phyloP scores from a whole-genome alignment of 768 basidiomycete species.

The Mycena rebaudengoi region DNA sequence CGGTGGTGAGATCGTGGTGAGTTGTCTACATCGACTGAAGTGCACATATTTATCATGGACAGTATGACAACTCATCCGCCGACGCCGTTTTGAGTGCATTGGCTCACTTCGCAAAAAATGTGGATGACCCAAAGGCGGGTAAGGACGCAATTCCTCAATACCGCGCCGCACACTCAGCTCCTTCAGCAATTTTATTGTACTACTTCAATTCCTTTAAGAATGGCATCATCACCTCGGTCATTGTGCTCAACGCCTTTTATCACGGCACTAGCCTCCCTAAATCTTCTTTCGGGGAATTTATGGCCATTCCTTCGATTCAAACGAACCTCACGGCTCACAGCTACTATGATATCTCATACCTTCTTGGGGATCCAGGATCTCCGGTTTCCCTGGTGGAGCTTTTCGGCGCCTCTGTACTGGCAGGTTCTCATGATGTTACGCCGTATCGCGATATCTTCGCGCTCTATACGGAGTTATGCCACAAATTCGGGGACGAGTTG shows the following conservation, averaged over 20 bases:
- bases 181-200: slow-evolving; percentile 23
- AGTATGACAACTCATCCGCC: slow-evolving; percentile 36
- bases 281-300: slow-evolving; percentile 46
- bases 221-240: slow-evolving; percentile 27
- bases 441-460: no score
- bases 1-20: slow-evolving; percentile 48
- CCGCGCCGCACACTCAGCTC: slow-evolving; percentile 23
- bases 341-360: slow-evolving; percentile 43
- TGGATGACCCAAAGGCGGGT: slow-evolving; percentile 49
- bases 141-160: slow-evolving; percentile 9
- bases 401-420: no score
- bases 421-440: no score
- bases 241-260: slow-evolving; percentile 45
- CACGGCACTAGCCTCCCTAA: slow-evolving; percentile 41
- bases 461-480: no score
- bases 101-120: slow-evolving; percentile 43
- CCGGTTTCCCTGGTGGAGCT: no score
- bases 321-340: slow-evolving; percentile 38
- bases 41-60: neutral
- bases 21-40: slow-evolving; percentile 1
- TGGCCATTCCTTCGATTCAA: slow-evolving; percentile 42
- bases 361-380: no score
- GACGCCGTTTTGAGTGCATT: slow-evolving; percentile 44
- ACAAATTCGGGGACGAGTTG: no score
- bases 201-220: slow-evolving; percentile 32